Evolutionary conservation across 2,329 filamentous ascomycete species (phyloP).

Genomic region (Blastomyces emzantsi): DNA sequence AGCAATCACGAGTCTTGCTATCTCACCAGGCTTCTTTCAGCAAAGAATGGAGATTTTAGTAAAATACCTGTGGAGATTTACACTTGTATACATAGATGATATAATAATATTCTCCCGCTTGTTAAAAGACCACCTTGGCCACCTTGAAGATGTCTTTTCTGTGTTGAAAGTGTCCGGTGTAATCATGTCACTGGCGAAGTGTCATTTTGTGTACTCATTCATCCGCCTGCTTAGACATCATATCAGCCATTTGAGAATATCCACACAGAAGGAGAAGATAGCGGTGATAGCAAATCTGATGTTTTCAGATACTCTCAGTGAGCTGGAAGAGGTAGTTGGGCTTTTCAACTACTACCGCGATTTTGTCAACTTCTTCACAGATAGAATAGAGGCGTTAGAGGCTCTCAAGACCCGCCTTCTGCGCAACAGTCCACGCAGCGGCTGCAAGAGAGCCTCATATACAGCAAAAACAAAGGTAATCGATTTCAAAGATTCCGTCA

Average conservation of each 20-base stretch:
- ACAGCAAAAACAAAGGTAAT: background rate
- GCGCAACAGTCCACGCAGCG: background rate
- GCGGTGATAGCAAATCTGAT: background rate
- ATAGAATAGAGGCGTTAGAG: background rate
- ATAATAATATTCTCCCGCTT: background rate
- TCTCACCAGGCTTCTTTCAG: background rate
- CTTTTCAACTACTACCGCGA: background rate
- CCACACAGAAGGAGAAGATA: background rate
- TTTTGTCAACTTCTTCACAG: background rate
- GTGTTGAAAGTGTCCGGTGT: background rate
- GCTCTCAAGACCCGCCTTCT: background rate
- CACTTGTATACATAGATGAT: background rate
- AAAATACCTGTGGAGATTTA: background rate
- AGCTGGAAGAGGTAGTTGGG: background rate
- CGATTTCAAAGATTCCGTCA: background rate
- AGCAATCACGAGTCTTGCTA: background rate
- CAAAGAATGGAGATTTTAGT: background rate
- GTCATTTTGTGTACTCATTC: background rate
- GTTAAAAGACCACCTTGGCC: background rate
- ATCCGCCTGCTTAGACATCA: background rate
- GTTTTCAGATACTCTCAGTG: background rate
- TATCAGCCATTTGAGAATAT: background rate
- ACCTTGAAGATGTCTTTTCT: background rate
- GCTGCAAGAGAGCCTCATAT: background rate
- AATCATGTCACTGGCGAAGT: background rate